phyloP scores from a whole-genome alignment of 306 rosid genomes.

The Dalbergia oliveri region DNA sequence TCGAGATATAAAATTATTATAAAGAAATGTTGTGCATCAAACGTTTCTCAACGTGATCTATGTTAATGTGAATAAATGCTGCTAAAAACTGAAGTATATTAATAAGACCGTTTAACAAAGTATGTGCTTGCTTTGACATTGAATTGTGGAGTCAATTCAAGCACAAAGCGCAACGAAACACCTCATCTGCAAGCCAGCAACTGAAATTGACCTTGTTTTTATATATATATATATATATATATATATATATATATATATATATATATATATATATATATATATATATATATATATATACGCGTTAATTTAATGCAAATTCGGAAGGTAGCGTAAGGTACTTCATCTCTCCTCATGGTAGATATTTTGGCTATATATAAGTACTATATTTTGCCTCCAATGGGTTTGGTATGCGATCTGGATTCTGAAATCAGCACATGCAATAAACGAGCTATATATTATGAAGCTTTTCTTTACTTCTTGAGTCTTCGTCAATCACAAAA shows the following conservation, averaged over 20 bases:
- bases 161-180: constrained; percentile 30
- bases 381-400: not conserved
- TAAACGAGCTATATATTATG: constrained; percentile 14
- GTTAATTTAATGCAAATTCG: constrained; percentile 14
- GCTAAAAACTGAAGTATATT: no score
- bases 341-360: constrained; percentile 20
- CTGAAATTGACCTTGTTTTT: constrained; percentile 39
- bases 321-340: constrained; percentile 22
- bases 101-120: not conserved
- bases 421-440: constrained; percentile 45
- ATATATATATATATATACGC: not conserved
- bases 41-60: no score
- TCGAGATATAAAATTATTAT: no score
- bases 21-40: no score
- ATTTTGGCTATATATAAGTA: not conserved
- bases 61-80: no score
- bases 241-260: no score
- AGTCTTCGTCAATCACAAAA: constrained; percentile 24
- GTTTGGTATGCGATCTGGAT: constrained; percentile 39
- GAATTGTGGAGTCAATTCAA: constrained; percentile 44
- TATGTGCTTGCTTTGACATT: constrained; percentile 10
- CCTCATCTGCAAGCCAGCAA: constrained; percentile 19
- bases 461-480: not conserved
- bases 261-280: no score
- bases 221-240: no score